These are phyloP conservation scores for Ambrosia hybrid DNA, from an alignment of 140 eudicot genomes.

Conservation along the genomic window DNA sequence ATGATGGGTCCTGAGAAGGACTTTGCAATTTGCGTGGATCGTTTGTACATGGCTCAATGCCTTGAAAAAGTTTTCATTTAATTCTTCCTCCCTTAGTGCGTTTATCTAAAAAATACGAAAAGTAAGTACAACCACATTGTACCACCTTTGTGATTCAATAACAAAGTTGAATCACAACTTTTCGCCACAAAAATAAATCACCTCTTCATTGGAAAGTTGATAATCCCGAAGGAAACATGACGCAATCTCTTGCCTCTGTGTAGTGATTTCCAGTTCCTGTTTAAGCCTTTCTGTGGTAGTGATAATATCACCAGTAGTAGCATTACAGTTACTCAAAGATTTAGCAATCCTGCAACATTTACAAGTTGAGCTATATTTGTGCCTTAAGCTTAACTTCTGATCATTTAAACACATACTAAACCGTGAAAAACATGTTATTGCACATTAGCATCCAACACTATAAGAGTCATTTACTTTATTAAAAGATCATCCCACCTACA, in stretches of 20 bases:
- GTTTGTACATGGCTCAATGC: slow-evolving; percentile 96
- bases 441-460: slow-evolving; percentile 3
- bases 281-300: slow-evolving; percentile 94
- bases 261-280: slow-evolving; percentile 86
- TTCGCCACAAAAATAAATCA: slow-evolving; percentile 15
- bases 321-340: slow-evolving; percentile 78
- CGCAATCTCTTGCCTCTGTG: slow-evolving; percentile 95
- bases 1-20: slow-evolving; percentile 92
- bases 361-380: too few relatives aligned
- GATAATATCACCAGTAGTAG: slow-evolving; percentile 89
- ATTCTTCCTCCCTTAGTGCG: slow-evolving; percentile 90
- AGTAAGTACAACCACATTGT: slow-evolving; percentile 16
- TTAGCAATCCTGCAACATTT: slow-evolving; percentile 65
- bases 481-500: slow-evolving; percentile 15
- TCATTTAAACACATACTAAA: background rate
- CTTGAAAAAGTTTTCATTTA: slow-evolving; percentile 88
- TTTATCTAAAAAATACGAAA: slow-evolving; percentile 50
- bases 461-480: background rate
- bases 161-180: background rate
- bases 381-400: background rate
- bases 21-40: slow-evolving; percentile 97
- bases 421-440: background rate
- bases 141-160: background rate
- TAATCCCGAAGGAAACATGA: slow-evolving; percentile 93
- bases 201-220: slow-evolving; percentile 96